These are phyloP conservation scores for Centaurea solstitialis DNA, from an alignment of 129 eudicot genomes.

Conservation along the genomic window DNA sequence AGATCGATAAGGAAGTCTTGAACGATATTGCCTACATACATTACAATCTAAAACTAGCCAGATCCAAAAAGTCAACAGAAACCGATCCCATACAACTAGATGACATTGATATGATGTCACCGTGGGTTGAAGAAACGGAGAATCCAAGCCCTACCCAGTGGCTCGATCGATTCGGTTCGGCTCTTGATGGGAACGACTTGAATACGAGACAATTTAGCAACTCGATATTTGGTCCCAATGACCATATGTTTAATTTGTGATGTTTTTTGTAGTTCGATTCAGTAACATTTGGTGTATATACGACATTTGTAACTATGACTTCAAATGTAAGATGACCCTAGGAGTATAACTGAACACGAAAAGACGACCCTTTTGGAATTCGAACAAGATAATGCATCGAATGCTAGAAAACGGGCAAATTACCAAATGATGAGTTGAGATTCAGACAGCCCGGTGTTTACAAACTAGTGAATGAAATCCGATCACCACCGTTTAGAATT, in stretches of 20 bases:
- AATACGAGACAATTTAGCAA: constrained; percentile 80
- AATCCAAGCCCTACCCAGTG: constrained; percentile 80
- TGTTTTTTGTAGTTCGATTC: not conserved
- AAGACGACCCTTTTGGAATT: not conserved
- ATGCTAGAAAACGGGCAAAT: not conserved
- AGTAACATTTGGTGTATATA: not conserved
- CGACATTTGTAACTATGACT: not conserved
- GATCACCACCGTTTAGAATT: too few relatives aligned
- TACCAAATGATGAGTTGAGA: too few relatives aligned
- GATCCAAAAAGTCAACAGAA: constrained; percentile 46
- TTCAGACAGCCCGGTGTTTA: too few relatives aligned
- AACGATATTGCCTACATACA: constrained; percentile 64
- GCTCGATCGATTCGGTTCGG: constrained; percentile 87
- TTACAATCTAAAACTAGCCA: constrained; percentile 71
- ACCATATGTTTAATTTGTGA: constrained; percentile 71
- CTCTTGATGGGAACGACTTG: constrained; percentile 77
- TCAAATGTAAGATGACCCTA: not conserved
- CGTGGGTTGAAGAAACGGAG: constrained; percentile 90
- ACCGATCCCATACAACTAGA: constrained; percentile 68
- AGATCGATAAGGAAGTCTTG: constrained; percentile 76
- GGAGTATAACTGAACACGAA: not conserved
- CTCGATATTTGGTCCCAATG: constrained; percentile 65
- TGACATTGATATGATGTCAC: constrained; percentile 93
- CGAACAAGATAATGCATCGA: not conserved
- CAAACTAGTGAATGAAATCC: too few relatives aligned